Percentiles rank a stretch among this genome's conserved stretches.
These are phyloP conservation scores for Caryopteris hybrid DNA, from an alignment of 305 asterid genomes.

Conservation along the genomic window DNA sequence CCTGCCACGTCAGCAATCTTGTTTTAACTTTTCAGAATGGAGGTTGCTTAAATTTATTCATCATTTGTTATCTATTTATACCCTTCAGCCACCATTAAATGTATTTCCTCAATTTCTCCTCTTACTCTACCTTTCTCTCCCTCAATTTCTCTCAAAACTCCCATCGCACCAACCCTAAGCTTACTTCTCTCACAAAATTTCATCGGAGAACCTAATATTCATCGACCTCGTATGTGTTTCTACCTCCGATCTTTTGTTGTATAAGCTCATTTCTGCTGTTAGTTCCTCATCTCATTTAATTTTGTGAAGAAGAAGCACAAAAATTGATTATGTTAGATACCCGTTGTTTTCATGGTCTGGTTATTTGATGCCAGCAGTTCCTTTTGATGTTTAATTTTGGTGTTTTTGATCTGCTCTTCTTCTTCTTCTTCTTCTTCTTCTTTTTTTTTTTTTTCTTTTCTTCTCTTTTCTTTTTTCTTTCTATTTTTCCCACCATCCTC, in stretches of 20 bases:
- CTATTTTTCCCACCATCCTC: neutral
- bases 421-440: no score
- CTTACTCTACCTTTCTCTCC: no score
- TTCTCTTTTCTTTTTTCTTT: neutral
- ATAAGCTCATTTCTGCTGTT: neutral
- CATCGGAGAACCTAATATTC: neutral
- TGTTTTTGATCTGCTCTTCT: neutral
- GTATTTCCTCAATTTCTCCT: no score
- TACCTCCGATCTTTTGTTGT: neutral
- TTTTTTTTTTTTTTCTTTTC: no score
- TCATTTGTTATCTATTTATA: no score
- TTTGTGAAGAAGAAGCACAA: neutral
- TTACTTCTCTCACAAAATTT: conserved; percentile 3
- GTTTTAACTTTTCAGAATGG: neutral
- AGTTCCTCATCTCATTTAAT: neutral
- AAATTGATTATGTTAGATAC: neutral
- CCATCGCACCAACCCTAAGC: neutral
- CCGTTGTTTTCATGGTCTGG: neutral
- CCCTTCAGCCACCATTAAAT: conserved; percentile 1
- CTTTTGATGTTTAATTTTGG: neutral
- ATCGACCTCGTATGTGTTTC: conserved; percentile 24
- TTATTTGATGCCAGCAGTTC: neutral
- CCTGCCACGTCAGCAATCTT: neutral
- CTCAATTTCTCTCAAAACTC: neutral
- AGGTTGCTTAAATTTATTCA: neutral